Conservation (phyloP, 306 rosid genomes). For the Fragaria vesca region DNA sequence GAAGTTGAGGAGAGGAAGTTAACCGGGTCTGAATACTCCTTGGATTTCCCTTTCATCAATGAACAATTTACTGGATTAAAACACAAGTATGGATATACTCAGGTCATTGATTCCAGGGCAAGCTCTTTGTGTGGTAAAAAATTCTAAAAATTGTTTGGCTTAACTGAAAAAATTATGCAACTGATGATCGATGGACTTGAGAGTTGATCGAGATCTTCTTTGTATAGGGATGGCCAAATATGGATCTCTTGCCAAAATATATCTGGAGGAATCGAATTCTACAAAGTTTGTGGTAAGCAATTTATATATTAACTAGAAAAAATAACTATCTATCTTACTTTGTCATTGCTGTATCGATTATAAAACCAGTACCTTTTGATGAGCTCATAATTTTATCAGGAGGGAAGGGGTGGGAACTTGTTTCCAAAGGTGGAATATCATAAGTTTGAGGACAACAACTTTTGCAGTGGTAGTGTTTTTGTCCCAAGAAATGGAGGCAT, state of each 20-base stretch:
- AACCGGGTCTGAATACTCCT: conserved; percentile 18
- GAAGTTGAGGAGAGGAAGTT: conserved; percentile 51
- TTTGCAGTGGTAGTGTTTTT: conserved; percentile 59
- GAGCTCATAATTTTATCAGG: no score
- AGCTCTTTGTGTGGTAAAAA: conserved; percentile 41
- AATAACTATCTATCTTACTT: no score
- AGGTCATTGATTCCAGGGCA: conserved; percentile 46
- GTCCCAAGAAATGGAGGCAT: conserved; percentile 38
- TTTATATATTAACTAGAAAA: no score
- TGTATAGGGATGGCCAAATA: conserved; percentile 34
- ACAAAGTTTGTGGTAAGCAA: no score
- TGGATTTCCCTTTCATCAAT: conserved; percentile 77
- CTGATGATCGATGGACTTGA: no score
- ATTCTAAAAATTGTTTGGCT: not conserved
- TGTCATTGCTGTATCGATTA: no score
- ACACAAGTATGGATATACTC: conserved; percentile 55
- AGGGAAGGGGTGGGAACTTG: not conserved
- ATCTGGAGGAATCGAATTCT: no score
- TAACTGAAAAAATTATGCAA: no score
- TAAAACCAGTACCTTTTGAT: no score
- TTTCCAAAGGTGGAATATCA: conserved; percentile 45
- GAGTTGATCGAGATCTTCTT: not conserved
- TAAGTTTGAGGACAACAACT: conserved; percentile 53
- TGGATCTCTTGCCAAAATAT: conserved; percentile 51
- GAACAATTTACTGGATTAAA: conserved; percentile 40